Percentiles rank a stretch among this genome's conserved stretches.
Evolutionary conservation across 1,284 basidiomycete species (phyloP).

Genomic region (Lentinula novae-zelandiae): DNA sequence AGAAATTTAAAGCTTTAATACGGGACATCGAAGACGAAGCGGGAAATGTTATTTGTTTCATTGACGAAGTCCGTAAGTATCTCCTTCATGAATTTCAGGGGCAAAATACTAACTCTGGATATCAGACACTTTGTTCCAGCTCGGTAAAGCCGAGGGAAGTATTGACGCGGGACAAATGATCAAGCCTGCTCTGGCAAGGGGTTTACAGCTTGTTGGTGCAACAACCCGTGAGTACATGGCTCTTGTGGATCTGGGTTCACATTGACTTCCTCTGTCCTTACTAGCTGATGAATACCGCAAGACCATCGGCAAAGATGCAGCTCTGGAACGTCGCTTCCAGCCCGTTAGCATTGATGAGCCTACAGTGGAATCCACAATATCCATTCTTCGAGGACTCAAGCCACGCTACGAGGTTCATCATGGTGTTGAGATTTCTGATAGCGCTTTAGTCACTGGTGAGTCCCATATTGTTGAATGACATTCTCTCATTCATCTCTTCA

Average conservation of each 20-base stretch:
- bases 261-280: not conserved
- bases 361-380: slow-evolving; percentile 81
- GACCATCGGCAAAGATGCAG: slow-evolving; percentile 90
- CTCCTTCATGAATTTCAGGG: not conserved
- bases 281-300: slow-evolving; percentile 86
- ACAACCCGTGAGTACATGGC: slow-evolving; percentile 64
- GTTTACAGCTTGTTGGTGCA: slow-evolving; percentile 83
- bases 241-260: not conserved
- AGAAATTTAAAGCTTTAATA: slow-evolving; percentile 85
- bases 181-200: slow-evolving; percentile 83
- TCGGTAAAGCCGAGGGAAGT: slow-evolving; percentile 89
- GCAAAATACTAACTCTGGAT: slow-evolving; percentile 9
- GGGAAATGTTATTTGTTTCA: slow-evolving; percentile 81
- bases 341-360: slow-evolving; percentile 88
- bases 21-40: slow-evolving; percentile 84
- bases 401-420: slow-evolving; percentile 86
- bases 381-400: slow-evolving; percentile 87
- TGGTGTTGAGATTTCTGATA: slow-evolving; percentile 87
- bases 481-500: not conserved
- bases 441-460: slow-evolving; percentile 78
- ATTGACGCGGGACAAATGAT: slow-evolving; percentile 93
- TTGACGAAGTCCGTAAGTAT: slow-evolving; percentile 84
- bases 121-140: slow-evolving; percentile 73
- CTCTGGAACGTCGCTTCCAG: slow-evolving; percentile 88
- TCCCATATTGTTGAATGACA: not conserved